Evolutionary conservation across 1,139 yeast species (phyloP).

Genomic region (Suhomyces yuchorum): DNA sequence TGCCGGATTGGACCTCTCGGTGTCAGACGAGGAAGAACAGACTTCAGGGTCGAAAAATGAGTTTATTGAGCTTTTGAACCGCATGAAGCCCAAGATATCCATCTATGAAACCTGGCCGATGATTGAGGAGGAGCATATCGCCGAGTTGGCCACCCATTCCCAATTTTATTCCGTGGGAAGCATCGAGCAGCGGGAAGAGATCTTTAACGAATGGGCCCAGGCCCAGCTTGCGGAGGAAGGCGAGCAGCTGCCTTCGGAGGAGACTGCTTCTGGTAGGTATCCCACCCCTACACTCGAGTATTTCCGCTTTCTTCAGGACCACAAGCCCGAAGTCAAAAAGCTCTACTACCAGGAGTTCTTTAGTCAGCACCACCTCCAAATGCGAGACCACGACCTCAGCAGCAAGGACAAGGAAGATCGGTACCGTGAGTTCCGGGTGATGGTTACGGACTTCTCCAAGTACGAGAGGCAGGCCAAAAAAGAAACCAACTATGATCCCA

Average conservation of each 20-base stretch:
- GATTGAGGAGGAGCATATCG: slow-evolving; percentile 40
- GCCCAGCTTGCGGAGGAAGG: slow-evolving; percentile 3
- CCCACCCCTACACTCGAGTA: slow-evolving; percentile 32
- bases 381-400: slow-evolving; percentile 20
- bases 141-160: slow-evolving; percentile 32
- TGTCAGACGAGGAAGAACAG: slow-evolving; percentile 20
- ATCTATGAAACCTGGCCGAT: slow-evolving; percentile 43
- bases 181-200: slow-evolving; percentile 23
- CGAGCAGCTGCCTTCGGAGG: not conserved
- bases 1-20: slow-evolving; percentile 23
- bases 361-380: slow-evolving; percentile 19
- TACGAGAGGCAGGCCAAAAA: slow-evolving; percentile 30
- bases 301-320: slow-evolving; percentile 31
- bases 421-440: slow-evolving; percentile 28
- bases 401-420: slow-evolving; percentile 24
- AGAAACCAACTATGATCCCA: slow-evolving; percentile 16
- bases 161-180: slow-evolving; percentile 32
- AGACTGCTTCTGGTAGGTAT: slow-evolving; percentile 13
- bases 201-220: slow-evolving; percentile 39
- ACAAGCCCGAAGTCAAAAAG: slow-evolving; percentile 34
- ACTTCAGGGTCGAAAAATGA: slow-evolving; percentile 3
- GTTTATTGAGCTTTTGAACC: slow-evolving; percentile 29
- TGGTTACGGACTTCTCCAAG: slow-evolving; percentile 29
- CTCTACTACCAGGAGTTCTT: slow-evolving; percentile 33
- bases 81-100: slow-evolving; percentile 28